Evolutionary conservation across 495 filamentous ascomycete species (phyloP).

Genomic region (Pyrenula aspistea): DNA sequence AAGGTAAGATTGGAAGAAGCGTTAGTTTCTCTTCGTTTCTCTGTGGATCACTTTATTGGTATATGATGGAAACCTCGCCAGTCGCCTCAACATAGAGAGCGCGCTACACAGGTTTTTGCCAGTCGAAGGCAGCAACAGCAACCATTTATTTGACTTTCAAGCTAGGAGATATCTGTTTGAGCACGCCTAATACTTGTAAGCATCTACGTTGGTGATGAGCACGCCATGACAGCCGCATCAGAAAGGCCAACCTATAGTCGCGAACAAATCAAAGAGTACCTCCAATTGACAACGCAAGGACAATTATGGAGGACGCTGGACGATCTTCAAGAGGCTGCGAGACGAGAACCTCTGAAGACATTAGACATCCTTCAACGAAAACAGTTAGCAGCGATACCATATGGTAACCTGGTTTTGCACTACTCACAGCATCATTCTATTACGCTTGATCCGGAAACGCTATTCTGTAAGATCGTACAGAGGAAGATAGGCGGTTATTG

Average conservation of each 20-base stretch:
- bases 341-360: conserved; percentile 13
- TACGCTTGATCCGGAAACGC: conserved; percentile 40
- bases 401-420: conserved; percentile 51
- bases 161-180: too few relatives aligned
- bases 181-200: too few relatives aligned
- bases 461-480: conserved; percentile 55
- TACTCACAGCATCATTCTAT: conserved; percentile 44
- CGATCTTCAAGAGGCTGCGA: conserved; percentile 10
- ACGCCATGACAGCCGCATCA: too few relatives aligned
- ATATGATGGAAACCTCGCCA: too few relatives aligned
- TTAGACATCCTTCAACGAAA: conserved; percentile 19
- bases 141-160: too few relatives aligned
- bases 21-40: too few relatives aligned
- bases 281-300: conserved; percentile 16
- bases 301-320: conserved; percentile 3
- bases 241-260: conserved; percentile 15
- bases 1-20: too few relatives aligned
- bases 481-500: conserved; percentile 63
- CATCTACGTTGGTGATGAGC: too few relatives aligned
- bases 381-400: conserved; percentile 52
- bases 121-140: too few relatives aligned
- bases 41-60: too few relatives aligned
- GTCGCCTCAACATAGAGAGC: too few relatives aligned
- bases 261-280: conserved; percentile 20
- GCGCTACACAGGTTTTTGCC: too few relatives aligned